Conservation (phyloP, 805 yeast genomes). For the Pichia insulana region DNA sequence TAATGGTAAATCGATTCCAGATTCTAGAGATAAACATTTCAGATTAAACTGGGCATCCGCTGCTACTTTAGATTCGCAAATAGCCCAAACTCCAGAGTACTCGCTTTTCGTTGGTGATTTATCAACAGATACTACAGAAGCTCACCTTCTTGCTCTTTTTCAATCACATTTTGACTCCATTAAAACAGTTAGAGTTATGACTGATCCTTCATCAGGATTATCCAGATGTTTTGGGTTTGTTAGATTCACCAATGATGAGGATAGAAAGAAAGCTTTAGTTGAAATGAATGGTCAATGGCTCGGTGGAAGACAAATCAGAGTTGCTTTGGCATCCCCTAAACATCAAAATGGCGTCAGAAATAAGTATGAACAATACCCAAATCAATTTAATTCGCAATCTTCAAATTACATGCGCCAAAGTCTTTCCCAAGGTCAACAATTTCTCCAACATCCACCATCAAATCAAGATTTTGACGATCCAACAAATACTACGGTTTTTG, state of each 20-base stretch:
- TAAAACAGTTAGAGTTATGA: slow-evolving; percentile 77
- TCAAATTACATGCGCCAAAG: too few species aligned
- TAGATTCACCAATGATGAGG: slow-evolving; percentile 61
- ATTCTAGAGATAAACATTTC: slow-evolving; percentile 48
- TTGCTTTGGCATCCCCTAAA: slow-evolving; percentile 74
- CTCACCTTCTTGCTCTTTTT: slow-evolving; percentile 63
- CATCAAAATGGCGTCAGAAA: slow-evolving; percentile 34
- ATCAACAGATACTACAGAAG: slow-evolving; percentile 72
- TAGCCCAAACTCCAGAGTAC: slow-evolving; percentile 66
- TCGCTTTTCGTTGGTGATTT: slow-evolving; percentile 79
- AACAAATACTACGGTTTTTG: slow-evolving; percentile 65
- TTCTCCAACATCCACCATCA: slow-evolving; percentile 4
- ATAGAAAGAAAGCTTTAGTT: slow-evolving; percentile 55
- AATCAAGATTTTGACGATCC: slow-evolving; percentile 37
- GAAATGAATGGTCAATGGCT: slow-evolving; percentile 79
- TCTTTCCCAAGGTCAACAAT: neutral
- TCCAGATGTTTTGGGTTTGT: slow-evolving; percentile 79
- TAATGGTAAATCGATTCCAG: slow-evolving; percentile 60
- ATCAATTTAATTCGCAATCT: neutral
- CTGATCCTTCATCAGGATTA: slow-evolving; percentile 71
- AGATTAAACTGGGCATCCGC: slow-evolving; percentile 81
- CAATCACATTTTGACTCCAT: slow-evolving; percentile 59
- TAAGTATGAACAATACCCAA: slow-evolving; percentile 6
- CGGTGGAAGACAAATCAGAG: slow-evolving; percentile 69
- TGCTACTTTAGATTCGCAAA: slow-evolving; percentile 64